Evolutionary conservation across 1,284 basidiomycete species (phyloP).

Genomic region (Pyrrhoderma noxium): DNA sequence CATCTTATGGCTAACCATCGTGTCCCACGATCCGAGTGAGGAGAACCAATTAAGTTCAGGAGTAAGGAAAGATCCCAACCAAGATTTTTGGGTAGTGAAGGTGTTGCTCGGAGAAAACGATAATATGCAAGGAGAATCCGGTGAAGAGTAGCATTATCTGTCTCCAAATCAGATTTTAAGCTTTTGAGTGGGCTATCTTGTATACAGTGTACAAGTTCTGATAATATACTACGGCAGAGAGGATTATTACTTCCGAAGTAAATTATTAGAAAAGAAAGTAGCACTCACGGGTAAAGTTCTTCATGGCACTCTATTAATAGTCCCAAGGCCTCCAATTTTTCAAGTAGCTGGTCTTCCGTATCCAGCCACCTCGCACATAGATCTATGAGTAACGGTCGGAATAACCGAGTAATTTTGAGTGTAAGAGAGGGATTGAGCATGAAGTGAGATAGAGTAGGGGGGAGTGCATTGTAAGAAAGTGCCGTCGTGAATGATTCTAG

Average conservation of each 20-base stretch:
- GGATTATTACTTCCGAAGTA: background rate
- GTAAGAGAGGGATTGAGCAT: slow-evolving; percentile 32
- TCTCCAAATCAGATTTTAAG: slow-evolving; percentile 26
- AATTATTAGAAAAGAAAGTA: background rate
- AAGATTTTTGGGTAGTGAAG: slow-evolving; percentile 52
- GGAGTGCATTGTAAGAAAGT: slow-evolving; percentile 4
- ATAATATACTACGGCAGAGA: slow-evolving; percentile 4
- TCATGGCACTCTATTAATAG: slow-evolving; percentile 60
- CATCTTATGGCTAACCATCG: slow-evolving; percentile 70
- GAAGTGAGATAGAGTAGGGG: slow-evolving; percentile 8
- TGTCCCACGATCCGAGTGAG: slow-evolving; percentile 55
- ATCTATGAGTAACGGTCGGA: slow-evolving; percentile 64
- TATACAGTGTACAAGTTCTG: slow-evolving; percentile 42
- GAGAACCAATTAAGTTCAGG: slow-evolving; percentile 46
- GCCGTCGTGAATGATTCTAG: background rate
- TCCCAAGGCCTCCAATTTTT: slow-evolving; percentile 54
- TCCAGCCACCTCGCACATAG: slow-evolving; percentile 66
- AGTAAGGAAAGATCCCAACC: slow-evolving; percentile 61
- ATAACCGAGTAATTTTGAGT: slow-evolving; percentile 44
- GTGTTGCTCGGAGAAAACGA: slow-evolving; percentile 69
- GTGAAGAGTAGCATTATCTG: slow-evolving; percentile 48
- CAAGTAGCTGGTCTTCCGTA: slow-evolving; percentile 37
- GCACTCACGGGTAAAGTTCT: slow-evolving; percentile 68
- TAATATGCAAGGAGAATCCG: slow-evolving; percentile 71
- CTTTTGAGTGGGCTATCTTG: slow-evolving; percentile 49